phyloP scores from a whole-genome alignment of 2,329 filamentous ascomycete genomes.

The Verticillium nubilum region DNA sequence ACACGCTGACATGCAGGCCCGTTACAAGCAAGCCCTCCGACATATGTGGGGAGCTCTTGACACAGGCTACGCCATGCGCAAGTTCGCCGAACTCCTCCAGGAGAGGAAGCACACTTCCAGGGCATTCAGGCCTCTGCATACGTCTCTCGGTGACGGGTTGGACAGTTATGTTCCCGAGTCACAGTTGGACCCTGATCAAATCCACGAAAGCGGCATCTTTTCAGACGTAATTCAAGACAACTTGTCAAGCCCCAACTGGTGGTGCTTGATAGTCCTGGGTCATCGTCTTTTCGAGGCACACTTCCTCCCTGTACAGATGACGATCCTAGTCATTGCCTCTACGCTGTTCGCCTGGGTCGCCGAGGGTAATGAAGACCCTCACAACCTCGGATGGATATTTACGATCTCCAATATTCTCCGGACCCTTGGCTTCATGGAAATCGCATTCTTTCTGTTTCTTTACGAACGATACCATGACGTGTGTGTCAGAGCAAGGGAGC shows the following conservation, averaged over 20 bases:
- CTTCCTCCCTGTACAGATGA: slow-evolving; percentile 64
- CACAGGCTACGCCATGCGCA: slow-evolving; percentile 58
- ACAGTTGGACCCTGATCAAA: slow-evolving; percentile 32
- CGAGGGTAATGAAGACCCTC: slow-evolving; percentile 42
- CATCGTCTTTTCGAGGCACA: slow-evolving; percentile 71
- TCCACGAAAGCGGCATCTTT: slow-evolving; percentile 46
- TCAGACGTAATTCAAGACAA: slow-evolving; percentile 48
- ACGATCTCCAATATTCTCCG: slow-evolving; percentile 54
- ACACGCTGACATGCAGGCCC: slow-evolving; percentile 53
- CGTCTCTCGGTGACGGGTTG: slow-evolving; percentile 37
- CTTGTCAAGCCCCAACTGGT: slow-evolving; percentile 46
- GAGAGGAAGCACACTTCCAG: slow-evolving; percentile 51
- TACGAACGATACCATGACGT: slow-evolving; percentile 64
- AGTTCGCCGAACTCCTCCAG: slow-evolving; percentile 50
- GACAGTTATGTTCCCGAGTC: slow-evolving; percentile 43
- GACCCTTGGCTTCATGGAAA: slow-evolving; percentile 55
- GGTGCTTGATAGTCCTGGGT: slow-evolving; percentile 51
- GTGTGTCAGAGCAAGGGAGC: slow-evolving; percentile 54
- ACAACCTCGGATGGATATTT: slow-evolving; percentile 54
- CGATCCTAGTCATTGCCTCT: slow-evolving; percentile 57
- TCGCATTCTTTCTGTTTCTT: slow-evolving; percentile 58
- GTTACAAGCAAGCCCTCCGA: slow-evolving; percentile 66
- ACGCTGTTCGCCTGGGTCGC: slow-evolving; percentile 53
- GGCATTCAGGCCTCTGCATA: slow-evolving; percentile 51
- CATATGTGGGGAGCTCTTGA: slow-evolving; percentile 75